Conservation (phyloP, 495 filamentous ascomycete species). For the Oleoguttula mirabilis region DNA sequence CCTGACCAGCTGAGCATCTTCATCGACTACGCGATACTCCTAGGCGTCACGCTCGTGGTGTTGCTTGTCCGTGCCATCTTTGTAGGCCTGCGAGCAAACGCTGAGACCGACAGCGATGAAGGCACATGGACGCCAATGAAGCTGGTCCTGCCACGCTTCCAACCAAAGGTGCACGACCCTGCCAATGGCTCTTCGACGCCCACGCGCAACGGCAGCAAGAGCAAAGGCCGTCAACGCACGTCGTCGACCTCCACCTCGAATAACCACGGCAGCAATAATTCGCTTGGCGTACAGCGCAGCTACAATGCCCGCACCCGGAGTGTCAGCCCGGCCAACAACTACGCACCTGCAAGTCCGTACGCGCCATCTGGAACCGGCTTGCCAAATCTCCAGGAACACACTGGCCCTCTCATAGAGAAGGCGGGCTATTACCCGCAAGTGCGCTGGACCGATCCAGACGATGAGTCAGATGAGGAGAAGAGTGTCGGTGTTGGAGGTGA, state of each 20-base stretch:
- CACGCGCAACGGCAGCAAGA: neutral
- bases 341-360: neutral
- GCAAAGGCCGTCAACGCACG: slow-evolving; percentile 11
- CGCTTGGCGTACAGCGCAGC: slow-evolving; percentile 14
- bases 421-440: slow-evolving; percentile 10
- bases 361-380: neutral
- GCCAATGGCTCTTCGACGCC: slow-evolving; percentile 8
- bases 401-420: slow-evolving; percentile 7
- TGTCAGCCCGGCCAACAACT: slow-evolving; percentile 11
- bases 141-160: slow-evolving; percentile 3
- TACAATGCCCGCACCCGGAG: slow-evolving; percentile 18
- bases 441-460: slow-evolving; percentile 17
- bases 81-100: slow-evolving; percentile 21
- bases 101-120: neutral
- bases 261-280: neutral
- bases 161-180: neutral
- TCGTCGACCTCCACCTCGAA: slow-evolving; percentile 7
- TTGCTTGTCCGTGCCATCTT: slow-evolving; percentile 52
- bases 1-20: slow-evolving; percentile 79
- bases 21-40: slow-evolving; percentile 56
- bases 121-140: neutral
- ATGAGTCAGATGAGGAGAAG: slow-evolving; percentile 19
- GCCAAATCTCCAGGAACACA: neutral
- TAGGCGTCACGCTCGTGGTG: slow-evolving; percentile 45
- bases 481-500: slow-evolving; percentile 3